phyloP scores from a whole-genome alignment of 2,329 filamentous ascomycete genomes.

The Calonectria leucothoes region DNA sequence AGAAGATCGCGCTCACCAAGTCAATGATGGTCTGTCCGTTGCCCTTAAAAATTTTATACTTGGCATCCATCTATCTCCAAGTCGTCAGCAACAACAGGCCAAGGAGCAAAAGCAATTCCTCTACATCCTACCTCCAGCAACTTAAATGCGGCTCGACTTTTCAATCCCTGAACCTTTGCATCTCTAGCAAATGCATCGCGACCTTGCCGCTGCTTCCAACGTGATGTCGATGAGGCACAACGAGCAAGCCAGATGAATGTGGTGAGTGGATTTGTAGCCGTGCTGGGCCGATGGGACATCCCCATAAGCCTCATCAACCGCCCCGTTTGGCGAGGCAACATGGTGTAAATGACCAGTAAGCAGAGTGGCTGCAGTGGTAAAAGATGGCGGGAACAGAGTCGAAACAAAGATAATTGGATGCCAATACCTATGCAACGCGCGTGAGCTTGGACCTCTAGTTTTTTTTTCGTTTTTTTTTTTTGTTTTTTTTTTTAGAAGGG shows the following conservation, averaged over 20 bases:
- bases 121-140: conserved; percentile 75
- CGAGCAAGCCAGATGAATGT: not conserved
- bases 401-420: not conserved
- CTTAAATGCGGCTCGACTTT: conserved; percentile 94
- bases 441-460: not conserved
- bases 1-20: conserved; percentile 66
- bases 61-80: conserved; percentile 87
- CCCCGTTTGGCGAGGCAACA: not conserved
- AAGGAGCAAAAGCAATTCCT: not conserved
- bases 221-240: conserved; percentile 71
- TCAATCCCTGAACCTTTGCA: conserved; percentile 83
- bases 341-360: not conserved
- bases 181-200: conserved; percentile 78
- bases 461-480: not conserved
- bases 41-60: conserved; percentile 80
- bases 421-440: not conserved
- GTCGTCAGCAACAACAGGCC: conserved; percentile 3
- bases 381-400: not conserved
- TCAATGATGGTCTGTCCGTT: conserved; percentile 88
- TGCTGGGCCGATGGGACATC: not conserved
- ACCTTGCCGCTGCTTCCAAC: conserved; percentile 86
- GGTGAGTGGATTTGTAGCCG: not conserved
- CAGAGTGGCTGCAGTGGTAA: no score
- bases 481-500: no score
- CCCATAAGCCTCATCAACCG: conserved; percentile 1